phyloP scores from a whole-genome alignment of 208 protist genomes.

The Trypanosoma mega region DNA sequence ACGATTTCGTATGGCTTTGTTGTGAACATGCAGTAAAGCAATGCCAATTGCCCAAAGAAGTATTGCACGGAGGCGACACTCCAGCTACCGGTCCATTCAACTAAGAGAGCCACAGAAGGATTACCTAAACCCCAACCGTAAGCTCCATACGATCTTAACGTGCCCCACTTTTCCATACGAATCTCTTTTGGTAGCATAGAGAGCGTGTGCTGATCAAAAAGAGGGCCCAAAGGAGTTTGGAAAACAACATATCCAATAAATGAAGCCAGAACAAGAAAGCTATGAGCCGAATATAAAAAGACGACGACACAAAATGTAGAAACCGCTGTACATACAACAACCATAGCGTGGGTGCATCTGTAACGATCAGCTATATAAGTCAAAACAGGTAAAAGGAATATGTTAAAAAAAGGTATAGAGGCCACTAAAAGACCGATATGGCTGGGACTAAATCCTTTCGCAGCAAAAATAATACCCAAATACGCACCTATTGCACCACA shows the following conservation, averaged over 20 bases:
- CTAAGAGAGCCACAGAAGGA: constrained; percentile 24
- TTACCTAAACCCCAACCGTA: constrained; percentile 56
- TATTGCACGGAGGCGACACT: constrained; percentile 33
- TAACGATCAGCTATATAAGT: constrained; percentile 49
- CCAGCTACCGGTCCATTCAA: constrained; percentile 24
- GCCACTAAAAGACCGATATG: constrained; percentile 38
- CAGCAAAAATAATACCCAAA: constrained; percentile 38
- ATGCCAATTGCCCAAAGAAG: constrained; percentile 30
- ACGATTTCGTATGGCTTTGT: constrained; percentile 37
- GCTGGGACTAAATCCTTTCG: constrained; percentile 32
- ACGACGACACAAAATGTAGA: constrained; percentile 5
- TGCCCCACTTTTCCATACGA: constrained; percentile 37
- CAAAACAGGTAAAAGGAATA: constrained; percentile 44
- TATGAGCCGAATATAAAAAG: not conserved
- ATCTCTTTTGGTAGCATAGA: constrained; percentile 37
- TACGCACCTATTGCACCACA: constrained; percentile 31
- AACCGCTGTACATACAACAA: constrained; percentile 19
- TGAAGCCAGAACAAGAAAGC: constrained; percentile 13
- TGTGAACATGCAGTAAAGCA: constrained; percentile 40
- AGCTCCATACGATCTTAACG: constrained; percentile 44
- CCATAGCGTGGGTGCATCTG: constrained; percentile 35
- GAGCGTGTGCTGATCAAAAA: constrained; percentile 52
- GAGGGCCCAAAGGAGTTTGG: constrained; percentile 31
- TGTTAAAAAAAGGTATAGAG: constrained; percentile 27
- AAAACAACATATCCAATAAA: constrained; percentile 34